Conservation (phyloP, 2,329 filamentous ascomycete genomes). For the Neophaeococcomyces aloes region DNA sequence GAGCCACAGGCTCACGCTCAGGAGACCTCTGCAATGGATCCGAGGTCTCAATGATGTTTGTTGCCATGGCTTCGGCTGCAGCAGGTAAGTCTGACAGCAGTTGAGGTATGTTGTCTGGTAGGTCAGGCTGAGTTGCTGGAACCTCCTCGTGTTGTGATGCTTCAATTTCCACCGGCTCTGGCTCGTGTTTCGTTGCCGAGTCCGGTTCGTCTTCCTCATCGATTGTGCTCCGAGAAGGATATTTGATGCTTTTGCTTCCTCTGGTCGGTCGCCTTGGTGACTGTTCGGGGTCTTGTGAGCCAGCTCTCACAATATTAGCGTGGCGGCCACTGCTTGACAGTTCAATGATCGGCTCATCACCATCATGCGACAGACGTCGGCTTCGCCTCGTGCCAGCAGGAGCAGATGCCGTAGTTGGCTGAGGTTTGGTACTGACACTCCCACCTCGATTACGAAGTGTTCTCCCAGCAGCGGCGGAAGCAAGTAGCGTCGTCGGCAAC, state of each 20-base stretch:
- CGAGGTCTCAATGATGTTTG: neutral
- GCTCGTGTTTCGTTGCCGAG: conserved; percentile 23
- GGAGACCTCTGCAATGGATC: conserved; percentile 11
- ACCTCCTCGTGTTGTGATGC: conserved; percentile 33
- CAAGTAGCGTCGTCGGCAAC: conserved; percentile 20
- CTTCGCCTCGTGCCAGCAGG: conserved; percentile 37
- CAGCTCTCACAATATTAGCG: conserved; percentile 43
- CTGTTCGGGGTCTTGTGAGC: conserved; percentile 45
- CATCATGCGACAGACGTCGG: conserved; percentile 49
- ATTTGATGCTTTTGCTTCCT: conserved; percentile 33
- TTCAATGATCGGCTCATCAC: conserved; percentile 46
- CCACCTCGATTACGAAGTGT: conserved; percentile 26
- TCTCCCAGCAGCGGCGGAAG: conserved; percentile 21
- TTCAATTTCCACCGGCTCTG: conserved; percentile 26
- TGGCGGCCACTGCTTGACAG: conserved; percentile 51
- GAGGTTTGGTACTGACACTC: conserved; percentile 21
- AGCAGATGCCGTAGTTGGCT: conserved; percentile 19
- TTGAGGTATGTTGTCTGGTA: conserved; percentile 19
- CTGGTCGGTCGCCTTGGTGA: conserved; percentile 31
- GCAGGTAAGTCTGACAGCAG: conserved; percentile 15
- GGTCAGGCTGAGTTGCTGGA: conserved; percentile 25
- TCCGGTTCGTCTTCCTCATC: conserved; percentile 35
- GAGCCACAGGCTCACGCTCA: conserved; percentile 12
- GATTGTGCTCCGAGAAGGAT: conserved; percentile 30
- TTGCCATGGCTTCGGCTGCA: neutral